Base-by-base conservation (phyloP, 2,329 filamentous ascomycete genomes). In the Verticillium isaacii region DNA sequence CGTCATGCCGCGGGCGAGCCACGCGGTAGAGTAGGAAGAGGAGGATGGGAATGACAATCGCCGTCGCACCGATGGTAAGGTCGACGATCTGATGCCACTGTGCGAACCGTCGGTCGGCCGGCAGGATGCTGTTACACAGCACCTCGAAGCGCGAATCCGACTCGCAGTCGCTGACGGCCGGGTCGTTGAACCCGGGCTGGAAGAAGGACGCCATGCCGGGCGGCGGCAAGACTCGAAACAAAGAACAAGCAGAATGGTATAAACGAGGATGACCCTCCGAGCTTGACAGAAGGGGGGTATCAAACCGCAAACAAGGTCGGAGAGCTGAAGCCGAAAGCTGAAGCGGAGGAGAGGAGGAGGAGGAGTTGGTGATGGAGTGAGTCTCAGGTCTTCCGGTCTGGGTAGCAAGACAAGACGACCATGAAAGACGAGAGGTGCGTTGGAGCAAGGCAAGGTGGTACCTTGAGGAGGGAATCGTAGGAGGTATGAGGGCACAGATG, bases 191-290 rank as follows among this genome's bases (percentile, higher is more conserved):
- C 37, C 66, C 64, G 19, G 71, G 71, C 63, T 71, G 72, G 60
- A 73, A 71, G 63, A 73, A 73, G 2, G 72, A 74, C n/a, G 73
- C 69, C 73, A 75, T 75, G 34, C 55, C 23, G 41, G 36, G 58
- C 15, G 5, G 17, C 29, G 32, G 56, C 6, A 50, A 29, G 37
- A 17, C 17, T 14, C 12, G 8, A 15, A 32, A 25, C 32, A 56
- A 15, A 25, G 32, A 32, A 56, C n/a, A 32, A 56, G 15, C 25
- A 41, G 15, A 41, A 15, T 37, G 36, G 34, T 11, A 36, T 14
- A 36, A 14, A 36, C 34, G 34, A 36, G 34, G 34, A 36, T 36
- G 34, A 11, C 34, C 34, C 34, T 36, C 34, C 14, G 14, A 36
- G 34, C 34, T 1, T 11, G 3, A 36, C 34, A 1, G 11, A 14